phyloP scores from a whole-genome alignment of 2,329 filamentous ascomycete species.

The Colletotrichum graminicola region DNA sequence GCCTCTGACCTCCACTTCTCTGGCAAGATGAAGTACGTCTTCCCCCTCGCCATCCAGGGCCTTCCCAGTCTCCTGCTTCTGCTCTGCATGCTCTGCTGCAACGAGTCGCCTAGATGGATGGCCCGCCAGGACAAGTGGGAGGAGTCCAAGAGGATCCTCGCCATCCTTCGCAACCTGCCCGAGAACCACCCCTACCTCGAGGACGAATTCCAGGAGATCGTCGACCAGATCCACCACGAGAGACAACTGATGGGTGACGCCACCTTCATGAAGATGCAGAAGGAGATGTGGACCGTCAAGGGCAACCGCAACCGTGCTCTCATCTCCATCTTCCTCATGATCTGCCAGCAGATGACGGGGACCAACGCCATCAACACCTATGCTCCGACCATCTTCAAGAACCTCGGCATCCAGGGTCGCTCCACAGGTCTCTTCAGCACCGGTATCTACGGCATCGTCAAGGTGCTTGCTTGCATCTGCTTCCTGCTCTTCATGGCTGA shows the following conservation, averaged over 20 bases:
- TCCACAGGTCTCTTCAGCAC: conserved; percentile 69
- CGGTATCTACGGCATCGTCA: conserved; percentile 73
- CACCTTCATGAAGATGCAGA: conserved; percentile 64
- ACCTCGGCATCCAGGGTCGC: conserved; percentile 57
- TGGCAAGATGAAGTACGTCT: conserved; percentile 43
- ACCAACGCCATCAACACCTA: conserved; percentile 55
- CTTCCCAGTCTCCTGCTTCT: conserved; percentile 72
- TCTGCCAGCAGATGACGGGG: conserved; percentile 76
- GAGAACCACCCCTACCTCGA: conserved; percentile 66
- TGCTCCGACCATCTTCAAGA: conserved; percentile 51
- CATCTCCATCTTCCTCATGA: conserved; percentile 67
- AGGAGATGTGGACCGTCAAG: conserved; percentile 70
- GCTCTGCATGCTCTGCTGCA: conserved; percentile 70
- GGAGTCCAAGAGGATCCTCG: conserved; percentile 66
- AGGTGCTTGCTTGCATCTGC: conserved; percentile 67
- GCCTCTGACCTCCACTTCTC: conserved; percentile 56
- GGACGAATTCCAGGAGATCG: conserved; percentile 68
- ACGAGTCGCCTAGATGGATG: conserved; percentile 74
- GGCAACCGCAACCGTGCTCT: conserved; percentile 69
- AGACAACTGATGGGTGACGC: conserved; percentile 61
- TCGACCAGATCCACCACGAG: conserved; percentile 68
- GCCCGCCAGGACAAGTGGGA: conserved; percentile 75
- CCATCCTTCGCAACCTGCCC: conserved; percentile 67
- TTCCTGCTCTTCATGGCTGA: conserved; percentile 73
- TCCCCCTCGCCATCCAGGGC: conserved; percentile 73